phyloP scores from a whole-genome alignment of 306 rosid species.

The Erythrophleum fordii region DNA sequence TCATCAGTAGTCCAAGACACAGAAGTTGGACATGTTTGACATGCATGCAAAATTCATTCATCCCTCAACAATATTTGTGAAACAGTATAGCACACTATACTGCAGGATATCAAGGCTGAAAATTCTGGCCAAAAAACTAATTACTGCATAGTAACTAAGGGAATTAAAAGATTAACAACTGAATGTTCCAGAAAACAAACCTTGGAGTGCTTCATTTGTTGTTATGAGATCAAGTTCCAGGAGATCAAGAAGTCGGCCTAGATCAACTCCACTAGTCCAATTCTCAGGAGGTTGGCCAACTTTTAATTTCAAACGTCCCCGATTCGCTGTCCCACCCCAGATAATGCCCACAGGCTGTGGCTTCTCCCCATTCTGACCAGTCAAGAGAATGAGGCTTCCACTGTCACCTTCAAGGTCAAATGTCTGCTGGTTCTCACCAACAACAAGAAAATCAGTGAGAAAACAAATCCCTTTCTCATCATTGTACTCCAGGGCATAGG shows the following conservation, averaged over 20 bases:
- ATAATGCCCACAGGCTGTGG: slow-evolving; percentile 94
- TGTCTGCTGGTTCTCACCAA: slow-evolving; percentile 96
- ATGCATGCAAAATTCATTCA: not conserved
- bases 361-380: slow-evolving; percentile 75
- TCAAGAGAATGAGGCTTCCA: slow-evolving; percentile 95
- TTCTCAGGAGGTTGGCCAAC: slow-evolving; percentile 92
- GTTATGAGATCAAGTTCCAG: slow-evolving; percentile 94
- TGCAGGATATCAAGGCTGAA: slow-evolving; percentile 1
- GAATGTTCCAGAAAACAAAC: slow-evolving; percentile 61
- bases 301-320: slow-evolving; percentile 89
- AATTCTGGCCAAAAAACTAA: not conserved
- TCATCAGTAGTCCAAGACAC: not conserved
- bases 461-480: slow-evolving; percentile 98
- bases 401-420: slow-evolving; percentile 99
- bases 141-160: not conserved
- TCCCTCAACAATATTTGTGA: slow-evolving; percentile 21
- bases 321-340: slow-evolving; percentile 99
- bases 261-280: slow-evolving; percentile 99
- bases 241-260: slow-evolving; percentile 94
- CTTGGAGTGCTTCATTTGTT: slow-evolving; percentile 76
- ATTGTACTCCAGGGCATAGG: slow-evolving; percentile 93
- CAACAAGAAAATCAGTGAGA: slow-evolving; percentile 98
- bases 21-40: not conserved
- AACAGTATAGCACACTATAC: slow-evolving; percentile 5
- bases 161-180: slow-evolving; percentile 21